Evolutionary conservation across 2,329 filamentous ascomycete genomes (phyloP), one percentile per base, ranked within the genome.

Genomic region (Diaporthe vaccinii): DNA sequence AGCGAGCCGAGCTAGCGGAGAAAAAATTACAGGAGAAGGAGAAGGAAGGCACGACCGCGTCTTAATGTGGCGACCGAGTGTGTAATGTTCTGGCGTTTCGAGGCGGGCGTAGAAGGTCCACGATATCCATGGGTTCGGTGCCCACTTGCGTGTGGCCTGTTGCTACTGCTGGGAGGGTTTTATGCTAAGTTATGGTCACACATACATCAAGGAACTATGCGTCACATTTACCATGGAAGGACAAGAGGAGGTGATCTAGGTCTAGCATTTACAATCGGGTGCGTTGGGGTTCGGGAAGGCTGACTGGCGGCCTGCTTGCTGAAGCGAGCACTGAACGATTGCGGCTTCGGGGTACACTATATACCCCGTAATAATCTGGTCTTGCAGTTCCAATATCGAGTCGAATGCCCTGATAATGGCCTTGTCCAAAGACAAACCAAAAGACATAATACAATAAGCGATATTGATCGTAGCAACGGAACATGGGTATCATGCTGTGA

Each of bases 1-100:
- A 85, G 76, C 87, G 91, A 79, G 90, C 95, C 20, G 89, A 89
- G 34, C 88, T 89, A 74, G 90, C 93, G 22, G 93, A 94, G 81
- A 89, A 89, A 79, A 91, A 90, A 82, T 80, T 94, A 28, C 57
- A 73, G 41, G 41, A 44, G 17, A 44, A 44, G 41, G 44, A 49
- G 20, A 49, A 49, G 20, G 44, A 49, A 49, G 44, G 36, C 12
- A 39, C 28, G n/a, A 15, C 15, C 15, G 25, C 49, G 39, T 68
- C 53, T 31, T 59, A 39, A 73, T 53, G 36, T 20, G 1, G 12
- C 15, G 36, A 39, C 49, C 39, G 34, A 31, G 10, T 58, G 34
- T 46, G 41, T 34, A 25, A 28, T 9, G 34, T 44, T 67, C 28
- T 55, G 68, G 41, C 28, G 25, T 67, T 71, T 62, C 61, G n/a